Conservation (phyloP, 768 basidiomycete genomes). For the Tephrocybe rancida region DNA sequence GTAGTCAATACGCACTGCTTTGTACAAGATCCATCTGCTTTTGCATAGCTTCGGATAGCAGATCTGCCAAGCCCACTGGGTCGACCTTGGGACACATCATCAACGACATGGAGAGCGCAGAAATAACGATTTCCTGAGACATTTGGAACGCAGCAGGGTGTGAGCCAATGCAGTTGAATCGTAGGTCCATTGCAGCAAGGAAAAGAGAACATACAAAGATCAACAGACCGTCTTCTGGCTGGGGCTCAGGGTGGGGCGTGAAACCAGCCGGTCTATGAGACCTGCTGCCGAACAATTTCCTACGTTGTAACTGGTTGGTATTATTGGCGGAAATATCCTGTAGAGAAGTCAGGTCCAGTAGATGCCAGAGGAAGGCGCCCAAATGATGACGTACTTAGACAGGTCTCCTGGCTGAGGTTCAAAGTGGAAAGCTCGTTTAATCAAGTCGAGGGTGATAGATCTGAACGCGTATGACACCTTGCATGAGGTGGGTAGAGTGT, state of each 20-base stretch:
- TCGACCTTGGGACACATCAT: constrained; percentile 25
- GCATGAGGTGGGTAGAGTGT: constrained; percentile 31
- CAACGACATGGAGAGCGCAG: constrained; percentile 25
- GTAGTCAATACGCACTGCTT: constrained; percentile 4
- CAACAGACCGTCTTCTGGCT: constrained; percentile 25
- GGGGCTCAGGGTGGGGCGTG: constrained; percentile 23
- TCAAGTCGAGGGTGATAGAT: constrained; percentile 34
- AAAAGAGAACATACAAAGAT: constrained; percentile 33
- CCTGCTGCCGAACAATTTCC: constrained; percentile 24
- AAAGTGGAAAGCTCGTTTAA: constrained; percentile 32
- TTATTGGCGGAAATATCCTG: constrained; percentile 14
- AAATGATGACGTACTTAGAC: constrained; percentile 15
- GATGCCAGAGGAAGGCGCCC: background rate
- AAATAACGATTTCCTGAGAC: constrained; percentile 28
- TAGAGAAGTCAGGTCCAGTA: background rate
- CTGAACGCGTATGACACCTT: constrained; percentile 35
- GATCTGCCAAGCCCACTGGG: constrained; percentile 26
- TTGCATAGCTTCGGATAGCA: constrained; percentile 16
- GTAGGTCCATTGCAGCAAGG: constrained; percentile 29
- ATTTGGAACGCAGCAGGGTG: constrained; percentile 22
- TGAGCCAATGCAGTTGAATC: constrained; percentile 23
- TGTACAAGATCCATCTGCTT: constrained; percentile 13
- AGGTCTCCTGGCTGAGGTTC: background rate
- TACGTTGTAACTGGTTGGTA: constrained; percentile 13
- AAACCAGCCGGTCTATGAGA: constrained; percentile 24